Evolutionary conservation across 495 filamentous ascomycete species (phyloP), one percentile per base, ranked within the genome.

Genomic region (Xylaria venustula): DNA sequence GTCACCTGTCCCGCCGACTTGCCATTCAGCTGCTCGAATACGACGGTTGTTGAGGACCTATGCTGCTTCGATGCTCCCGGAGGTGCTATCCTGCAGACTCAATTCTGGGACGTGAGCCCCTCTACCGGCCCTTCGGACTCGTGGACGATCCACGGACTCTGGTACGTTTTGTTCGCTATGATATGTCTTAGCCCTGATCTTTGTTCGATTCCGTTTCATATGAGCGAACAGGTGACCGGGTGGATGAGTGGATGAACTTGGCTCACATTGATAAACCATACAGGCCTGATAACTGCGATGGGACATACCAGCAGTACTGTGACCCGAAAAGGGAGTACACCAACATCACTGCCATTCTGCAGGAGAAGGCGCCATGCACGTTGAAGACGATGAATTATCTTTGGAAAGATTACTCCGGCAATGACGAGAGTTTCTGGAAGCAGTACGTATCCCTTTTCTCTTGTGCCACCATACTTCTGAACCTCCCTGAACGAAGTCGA

Each of bases 101-200:
- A 94, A 61, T 93, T 95, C 75, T 95, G 90, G 90, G 90, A 95
- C 66, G 84, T 82, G 1, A 73, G 79, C 61, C 91, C 90, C 30
- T 73, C 83, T 2, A 80, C 87, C 19, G 90, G 91, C 5, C 90
- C 89, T 9, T 77, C 75, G 15, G 83, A 92, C 66, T 85, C 83
- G 19, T 95, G 90, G 91, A 93, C 90, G 5, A 81, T 95, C 45
- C 91, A 95, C 67, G 90, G 91, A 14, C 79, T 95, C 15, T 93
- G 91, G 75, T 61, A 37, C 6, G 58, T 54, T 28, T 42, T 3
- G 6, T 15, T 17, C 72, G 36, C 14, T 14, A n/a, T n/a, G n/a
- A n/a, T n/a, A n/a, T 34, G 5, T 34, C 30, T 34, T 11, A 11
- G 30, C 30, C 5, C 30, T 11, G 30, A 11, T 34, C 30, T n/a